Percentiles rank a stretch among this genome's conserved stretches.
Conservation (phyloP, 148 eudicot genomes). For the Nyssa sinensis region DNA sequence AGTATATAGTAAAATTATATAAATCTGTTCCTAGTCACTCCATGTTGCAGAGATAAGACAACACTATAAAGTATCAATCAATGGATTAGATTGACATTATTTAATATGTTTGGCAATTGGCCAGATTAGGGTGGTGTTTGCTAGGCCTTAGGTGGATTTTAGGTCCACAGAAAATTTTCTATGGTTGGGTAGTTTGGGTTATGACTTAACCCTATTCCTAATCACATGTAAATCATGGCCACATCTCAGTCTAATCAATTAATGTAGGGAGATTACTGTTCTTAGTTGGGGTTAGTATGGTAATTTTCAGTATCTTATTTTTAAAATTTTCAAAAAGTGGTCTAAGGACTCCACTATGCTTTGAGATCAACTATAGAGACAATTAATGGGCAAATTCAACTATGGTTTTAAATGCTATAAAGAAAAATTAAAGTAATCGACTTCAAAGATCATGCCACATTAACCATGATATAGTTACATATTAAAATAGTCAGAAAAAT, state of each 20-base stretch:
- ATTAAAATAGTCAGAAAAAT: neutral
- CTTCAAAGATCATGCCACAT: conserved; percentile 9
- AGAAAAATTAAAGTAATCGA: conserved; percentile 10
- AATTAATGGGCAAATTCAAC: conserved; percentile 17
- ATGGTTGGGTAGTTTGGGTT: neutral
- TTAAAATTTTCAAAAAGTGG: conserved; percentile 2
- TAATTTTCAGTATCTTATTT: neutral
- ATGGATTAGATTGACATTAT: neutral
- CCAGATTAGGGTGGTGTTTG: neutral
- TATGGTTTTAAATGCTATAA: conserved; percentile 12
- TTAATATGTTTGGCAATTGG: neutral
- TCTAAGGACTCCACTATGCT: conserved; percentile 14
- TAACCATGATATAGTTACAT: neutral
- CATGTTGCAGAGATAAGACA: neutral
- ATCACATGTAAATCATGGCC: neutral
- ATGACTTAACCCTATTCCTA: neutral
- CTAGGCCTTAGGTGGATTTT: neutral
- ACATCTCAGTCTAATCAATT: neutral
- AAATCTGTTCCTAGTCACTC: neutral
- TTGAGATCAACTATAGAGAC: conserved; percentile 10
- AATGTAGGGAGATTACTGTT: neutral
- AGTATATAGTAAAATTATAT: too few species aligned
- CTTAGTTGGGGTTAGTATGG: conserved; percentile 1
- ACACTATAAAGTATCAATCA: neutral
- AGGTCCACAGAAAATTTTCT: neutral